Evolutionary conservation across 345 rosid species (phyloP).

Genomic region (Leavenworthia alabamica): DNA sequence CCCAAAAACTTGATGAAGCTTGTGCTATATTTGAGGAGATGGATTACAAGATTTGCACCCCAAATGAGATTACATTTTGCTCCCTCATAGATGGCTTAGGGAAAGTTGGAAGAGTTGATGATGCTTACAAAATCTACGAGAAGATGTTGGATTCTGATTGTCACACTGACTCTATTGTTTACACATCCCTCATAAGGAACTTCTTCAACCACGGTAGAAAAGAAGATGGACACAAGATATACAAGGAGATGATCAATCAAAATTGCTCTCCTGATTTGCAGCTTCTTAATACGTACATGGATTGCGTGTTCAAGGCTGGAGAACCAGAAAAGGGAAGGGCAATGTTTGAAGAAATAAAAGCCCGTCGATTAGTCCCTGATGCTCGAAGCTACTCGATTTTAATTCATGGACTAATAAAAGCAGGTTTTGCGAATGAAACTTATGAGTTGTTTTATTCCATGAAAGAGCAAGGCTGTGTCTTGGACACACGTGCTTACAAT

Average conservation of each 20-base stretch:
- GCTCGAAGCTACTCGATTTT: slow-evolving; percentile 69
- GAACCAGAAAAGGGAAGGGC: slow-evolving; percentile 80
- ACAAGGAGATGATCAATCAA: slow-evolving; percentile 65
- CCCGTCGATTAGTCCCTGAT: slow-evolving; percentile 64
- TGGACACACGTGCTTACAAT: slow-evolving; percentile 84
- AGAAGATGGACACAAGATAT: slow-evolving; percentile 94
- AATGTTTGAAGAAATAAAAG: slow-evolving; percentile 72
- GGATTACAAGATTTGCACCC: slow-evolving; percentile 70
- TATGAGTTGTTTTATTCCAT: slow-evolving; percentile 66
- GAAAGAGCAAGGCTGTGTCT: slow-evolving; percentile 83
- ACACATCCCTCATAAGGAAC: slow-evolving; percentile 75
- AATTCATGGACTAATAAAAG: slow-evolving; percentile 75
- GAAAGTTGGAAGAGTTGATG: slow-evolving; percentile 80
- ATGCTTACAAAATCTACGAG: slow-evolving; percentile 77
- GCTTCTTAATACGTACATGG: slow-evolving; percentile 86
- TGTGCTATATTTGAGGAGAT: slow-evolving; percentile 61
- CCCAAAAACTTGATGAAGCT: slow-evolving; percentile 79
- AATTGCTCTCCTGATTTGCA: slow-evolving; percentile 70
- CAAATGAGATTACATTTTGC: slow-evolving; percentile 74
- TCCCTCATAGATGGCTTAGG: slow-evolving; percentile 93
- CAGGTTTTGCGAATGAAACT: slow-evolving; percentile 81
- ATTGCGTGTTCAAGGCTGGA: slow-evolving; percentile 85
- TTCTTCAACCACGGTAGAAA: slow-evolving; percentile 76
- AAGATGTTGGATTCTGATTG: slow-evolving; percentile 67
- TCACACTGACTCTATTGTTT: slow-evolving; percentile 56